Conservation (phyloP, 768 basidiomycete species). For the Pholiota molesta region DNA sequence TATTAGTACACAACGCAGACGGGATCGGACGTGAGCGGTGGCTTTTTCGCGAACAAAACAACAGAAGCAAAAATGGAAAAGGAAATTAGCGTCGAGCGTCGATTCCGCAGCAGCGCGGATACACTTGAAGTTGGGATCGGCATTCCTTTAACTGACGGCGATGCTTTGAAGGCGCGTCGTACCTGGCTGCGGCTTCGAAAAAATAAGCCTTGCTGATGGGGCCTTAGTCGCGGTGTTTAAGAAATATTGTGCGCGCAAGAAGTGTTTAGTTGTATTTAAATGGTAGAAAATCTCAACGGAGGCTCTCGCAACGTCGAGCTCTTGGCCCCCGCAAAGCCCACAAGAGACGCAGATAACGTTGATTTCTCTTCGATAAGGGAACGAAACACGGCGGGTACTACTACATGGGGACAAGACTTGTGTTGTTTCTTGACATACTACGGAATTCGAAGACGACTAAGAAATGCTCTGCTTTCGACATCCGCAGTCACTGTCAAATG, state of each 20-base stretch:
- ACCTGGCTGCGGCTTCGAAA: not conserved
- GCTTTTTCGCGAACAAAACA: not conserved
- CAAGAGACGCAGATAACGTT: not conserved
- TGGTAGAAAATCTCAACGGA: not conserved
- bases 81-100: not conserved
- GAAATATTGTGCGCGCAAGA: not conserved
- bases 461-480: not conserved
- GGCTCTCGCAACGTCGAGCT: not conserved
- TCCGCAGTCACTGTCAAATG: not conserved
- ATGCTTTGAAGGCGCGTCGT: not conserved
- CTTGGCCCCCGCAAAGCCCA: not conserved
- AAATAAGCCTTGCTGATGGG: not conserved
- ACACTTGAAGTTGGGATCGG: not conserved
- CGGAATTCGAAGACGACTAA: not conserved
- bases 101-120: not conserved
- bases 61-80: not conserved
- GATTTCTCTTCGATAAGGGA: not conserved
- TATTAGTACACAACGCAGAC: not conserved
- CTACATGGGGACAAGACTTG: not conserved
- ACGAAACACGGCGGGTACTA: not conserved
- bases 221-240: not conserved
- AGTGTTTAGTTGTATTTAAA: not conserved
- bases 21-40: not conserved
- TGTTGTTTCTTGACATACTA: not conserved
- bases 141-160: not conserved